Evolutionary conservation across 2,329 filamentous ascomycete species (phyloP).

Genomic region (Fonsecaea monophora): DNA sequence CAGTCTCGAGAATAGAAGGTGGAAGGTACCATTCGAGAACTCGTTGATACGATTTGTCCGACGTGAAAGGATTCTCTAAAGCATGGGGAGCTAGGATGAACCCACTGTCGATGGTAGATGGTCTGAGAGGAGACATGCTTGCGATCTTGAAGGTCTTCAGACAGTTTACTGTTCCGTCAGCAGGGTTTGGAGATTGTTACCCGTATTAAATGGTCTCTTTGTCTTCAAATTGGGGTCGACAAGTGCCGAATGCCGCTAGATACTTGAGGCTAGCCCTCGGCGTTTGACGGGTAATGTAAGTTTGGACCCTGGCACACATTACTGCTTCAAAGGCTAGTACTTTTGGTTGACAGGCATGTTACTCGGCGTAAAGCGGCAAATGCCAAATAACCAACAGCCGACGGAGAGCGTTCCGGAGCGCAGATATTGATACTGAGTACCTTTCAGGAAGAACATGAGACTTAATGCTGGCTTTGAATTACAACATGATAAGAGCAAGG

Average conservation of each 20-base stretch:
- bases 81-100: constrained; percentile 35
- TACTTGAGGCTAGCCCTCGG: neutral
- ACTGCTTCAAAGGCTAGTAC: neutral
- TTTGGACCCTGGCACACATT: neutral
- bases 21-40: constrained; percentile 44
- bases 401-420: neutral
- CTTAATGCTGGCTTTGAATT: neutral
- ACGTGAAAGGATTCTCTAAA: constrained; percentile 38
- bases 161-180: neutral
- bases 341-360: neutral
- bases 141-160: neutral
- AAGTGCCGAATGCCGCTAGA: neutral
- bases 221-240: too few species aligned
- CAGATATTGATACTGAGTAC: neutral
- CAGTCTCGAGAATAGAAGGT: constrained; percentile 61
- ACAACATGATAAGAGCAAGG: neutral
- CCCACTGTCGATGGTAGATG: constrained; percentile 37
- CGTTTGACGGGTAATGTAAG: neutral
- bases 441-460: neutral
- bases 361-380: neutral
- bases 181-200: neutral
- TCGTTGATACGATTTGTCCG: constrained; percentile 36
- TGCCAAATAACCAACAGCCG: neutral
- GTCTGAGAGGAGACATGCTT: constrained; percentile 10
- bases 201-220: neutral